These are phyloP conservation scores for Pisolithus sp. DNA, from an alignment of 768 basidiomycete species.

Conservation along the genomic window DNA sequence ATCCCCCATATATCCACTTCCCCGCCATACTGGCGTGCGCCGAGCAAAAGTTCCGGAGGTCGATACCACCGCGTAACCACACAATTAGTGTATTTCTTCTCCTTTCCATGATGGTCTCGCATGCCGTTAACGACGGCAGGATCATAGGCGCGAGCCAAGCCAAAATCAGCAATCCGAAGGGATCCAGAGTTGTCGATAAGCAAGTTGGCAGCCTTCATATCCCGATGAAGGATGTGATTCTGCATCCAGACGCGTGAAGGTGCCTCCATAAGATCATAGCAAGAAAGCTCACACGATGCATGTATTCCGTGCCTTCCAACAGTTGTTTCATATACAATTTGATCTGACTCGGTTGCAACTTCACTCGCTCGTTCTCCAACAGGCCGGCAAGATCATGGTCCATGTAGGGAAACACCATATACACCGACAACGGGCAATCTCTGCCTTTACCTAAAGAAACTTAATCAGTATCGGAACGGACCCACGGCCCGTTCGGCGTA, in stretches of 20 bases:
- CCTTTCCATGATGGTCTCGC: conserved; percentile 38
- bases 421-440: conserved; percentile 71
- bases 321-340: conserved; percentile 96
- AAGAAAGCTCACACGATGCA: conserved; percentile 72
- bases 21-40: conserved; percentile 83
- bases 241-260: conserved; percentile 25
- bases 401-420: conserved; percentile 99
- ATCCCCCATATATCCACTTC: conserved; percentile 98
- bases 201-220: conserved; percentile 98
- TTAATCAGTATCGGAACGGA: background rate
- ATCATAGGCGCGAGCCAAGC: conserved; percentile 82
- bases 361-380: conserved; percentile 85
- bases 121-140: conserved; percentile 36
- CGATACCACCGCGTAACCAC: conserved; percentile 95
- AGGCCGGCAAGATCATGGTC: conserved; percentile 97
- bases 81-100: conserved; percentile 87
- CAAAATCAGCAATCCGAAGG: conserved; percentile 92
- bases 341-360: conserved; percentile 76
- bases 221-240: conserved; percentile 96
- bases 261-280: conserved; percentile 1
- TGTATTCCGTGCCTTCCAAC: conserved; percentile 92
- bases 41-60: conserved; percentile 86
- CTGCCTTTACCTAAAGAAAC: conserved; percentile 48
- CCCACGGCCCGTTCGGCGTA: conserved; percentile 29
- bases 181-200: conserved; percentile 84